Conservation (phyloP, 1,284 basidiomycete species). For the Apiotrichum sp. region DNA sequence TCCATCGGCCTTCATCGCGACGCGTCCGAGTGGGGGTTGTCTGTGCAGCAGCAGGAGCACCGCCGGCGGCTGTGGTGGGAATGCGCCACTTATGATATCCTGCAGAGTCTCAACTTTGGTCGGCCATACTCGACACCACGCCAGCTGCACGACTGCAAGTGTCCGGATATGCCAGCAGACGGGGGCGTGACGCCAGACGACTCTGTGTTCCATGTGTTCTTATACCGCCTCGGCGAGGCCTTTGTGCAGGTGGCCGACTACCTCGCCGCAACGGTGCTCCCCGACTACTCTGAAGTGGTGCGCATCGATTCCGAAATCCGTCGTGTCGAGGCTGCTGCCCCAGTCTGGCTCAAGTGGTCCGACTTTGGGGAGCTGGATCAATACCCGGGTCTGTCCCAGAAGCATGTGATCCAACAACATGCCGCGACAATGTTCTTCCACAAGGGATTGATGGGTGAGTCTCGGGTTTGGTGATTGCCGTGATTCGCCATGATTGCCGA, state of each 20-base stretch:
- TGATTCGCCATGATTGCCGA: too few relatives aligned
- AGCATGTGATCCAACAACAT: slow-evolving; percentile 21
- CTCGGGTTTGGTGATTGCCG: too few relatives aligned
- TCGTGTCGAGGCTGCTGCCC: slow-evolving; percentile 14
- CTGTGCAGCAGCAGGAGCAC: slow-evolving; percentile 15
- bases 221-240: slow-evolving; percentile 15
- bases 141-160: slow-evolving; percentile 18
- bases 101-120: slow-evolving; percentile 27
- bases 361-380: slow-evolving; percentile 9
- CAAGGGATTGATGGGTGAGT: slow-evolving; percentile 20
- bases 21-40: slow-evolving; percentile 20
- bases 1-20: slow-evolving; percentile 21
- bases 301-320: slow-evolving; percentile 20
- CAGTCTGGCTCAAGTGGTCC: slow-evolving; percentile 19
- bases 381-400: slow-evolving; percentile 3
- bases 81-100: slow-evolving; percentile 18
- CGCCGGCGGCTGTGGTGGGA: slow-evolving; percentile 20
- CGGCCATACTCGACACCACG: slow-evolving; percentile 22
- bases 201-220: slow-evolving; percentile 19
- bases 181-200: slow-evolving; percentile 9
- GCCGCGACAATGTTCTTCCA: slow-evolving; percentile 22
- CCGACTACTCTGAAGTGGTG: slow-evolving; percentile 18
- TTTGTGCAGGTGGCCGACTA: slow-evolving; percentile 21
- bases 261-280: slow-evolving; percentile 17
- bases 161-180: slow-evolving; percentile 10